A percentile compares a stretch with the other conserved stretches of the same genome.
These are phyloP conservation scores for Serpula lacrymans DNA, from an alignment of 768 basidiomycete genomes.

Conservation along the genomic window DNA sequence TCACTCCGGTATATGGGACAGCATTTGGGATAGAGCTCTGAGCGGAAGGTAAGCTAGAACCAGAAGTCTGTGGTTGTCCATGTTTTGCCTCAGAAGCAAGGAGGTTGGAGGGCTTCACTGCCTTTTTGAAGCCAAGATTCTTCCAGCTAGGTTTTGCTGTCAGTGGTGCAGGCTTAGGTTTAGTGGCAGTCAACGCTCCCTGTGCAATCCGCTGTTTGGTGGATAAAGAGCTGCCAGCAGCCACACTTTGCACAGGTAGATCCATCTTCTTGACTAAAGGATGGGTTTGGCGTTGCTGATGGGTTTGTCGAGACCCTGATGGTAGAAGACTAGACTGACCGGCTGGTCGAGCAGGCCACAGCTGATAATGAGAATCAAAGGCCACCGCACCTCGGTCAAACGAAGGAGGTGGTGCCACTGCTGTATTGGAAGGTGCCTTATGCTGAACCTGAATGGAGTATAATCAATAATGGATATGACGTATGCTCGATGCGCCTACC, in stretches of 20 bases:
- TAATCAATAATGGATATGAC: too few relatives aligned
- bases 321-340: too few relatives aligned
- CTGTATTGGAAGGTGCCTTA: too few relatives aligned
- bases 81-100: too few relatives aligned
- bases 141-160: slow-evolving; percentile 14
- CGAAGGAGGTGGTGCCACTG: neutral
- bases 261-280: slow-evolving; percentile 31
- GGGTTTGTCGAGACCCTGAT: slow-evolving; percentile 16
- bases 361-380: neutral
- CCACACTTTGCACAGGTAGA: slow-evolving; percentile 19
- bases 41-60: too few relatives aligned
- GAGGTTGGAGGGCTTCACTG: slow-evolving; percentile 17
- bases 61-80: too few relatives aligned
- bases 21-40: too few relatives aligned
- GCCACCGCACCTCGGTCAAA: neutral
- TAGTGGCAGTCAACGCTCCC: slow-evolving; percentile 29
- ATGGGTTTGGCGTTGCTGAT: slow-evolving; percentile 25
- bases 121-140: slow-evolving; percentile 47
- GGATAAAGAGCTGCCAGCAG: slow-evolving; percentile 36
- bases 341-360: neutral
- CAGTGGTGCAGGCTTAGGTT: slow-evolving; percentile 33
- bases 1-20: too few relatives aligned
- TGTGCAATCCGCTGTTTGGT: slow-evolving; percentile 51
- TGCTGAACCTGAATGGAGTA: too few relatives aligned
- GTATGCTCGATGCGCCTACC: too few relatives aligned